Percentiles rank a stretch among this genome's conserved stretches.
Evolutionary conservation across 495 filamentous ascomycete genomes (phyloP).

Genomic region (Corynascus novoguineensis): DNA sequence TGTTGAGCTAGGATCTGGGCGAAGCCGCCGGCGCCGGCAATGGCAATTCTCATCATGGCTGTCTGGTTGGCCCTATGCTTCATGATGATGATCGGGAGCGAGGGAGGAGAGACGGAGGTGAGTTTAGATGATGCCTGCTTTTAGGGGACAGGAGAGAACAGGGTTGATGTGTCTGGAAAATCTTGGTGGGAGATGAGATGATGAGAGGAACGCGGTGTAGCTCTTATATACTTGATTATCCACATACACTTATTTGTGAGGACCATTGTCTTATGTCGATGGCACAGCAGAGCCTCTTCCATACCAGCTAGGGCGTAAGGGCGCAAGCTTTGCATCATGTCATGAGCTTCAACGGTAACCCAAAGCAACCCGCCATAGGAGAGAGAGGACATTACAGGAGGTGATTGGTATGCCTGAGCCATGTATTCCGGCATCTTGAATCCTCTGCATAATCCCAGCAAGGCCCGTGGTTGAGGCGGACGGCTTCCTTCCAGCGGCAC

Average conservation of each 20-base stretch:
- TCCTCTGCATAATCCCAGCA: constrained; percentile 1
- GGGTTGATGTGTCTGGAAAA: background rate
- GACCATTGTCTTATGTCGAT: background rate
- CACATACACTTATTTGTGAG: background rate
- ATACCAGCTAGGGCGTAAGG: background rate
- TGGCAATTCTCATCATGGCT: constrained; percentile 63
- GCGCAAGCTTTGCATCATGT: background rate
- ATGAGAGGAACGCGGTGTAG: background rate
- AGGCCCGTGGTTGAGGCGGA: background rate
- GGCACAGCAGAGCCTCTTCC: background rate
- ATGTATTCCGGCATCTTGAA: constrained; percentile 6
- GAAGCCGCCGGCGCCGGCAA: constrained; percentile 66
- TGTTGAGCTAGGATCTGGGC: constrained; percentile 58
- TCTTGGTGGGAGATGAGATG: background rate
- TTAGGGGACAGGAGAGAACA: constrained; percentile 1
- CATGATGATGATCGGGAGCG: constrained; percentile 31
- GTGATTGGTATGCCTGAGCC: constrained; percentile 10
- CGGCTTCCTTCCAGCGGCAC: constrained; percentile 16
- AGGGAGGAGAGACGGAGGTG: background rate
- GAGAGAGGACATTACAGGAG: background rate
- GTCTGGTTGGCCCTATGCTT: constrained; percentile 29
- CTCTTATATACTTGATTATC: constrained; percentile 1
- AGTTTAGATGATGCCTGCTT: no score
- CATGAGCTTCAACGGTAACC: background rate
- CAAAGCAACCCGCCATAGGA: background rate